Evolutionary conservation across 306 rosid species (phyloP).

Genomic region (Purshia tridentata): DNA sequence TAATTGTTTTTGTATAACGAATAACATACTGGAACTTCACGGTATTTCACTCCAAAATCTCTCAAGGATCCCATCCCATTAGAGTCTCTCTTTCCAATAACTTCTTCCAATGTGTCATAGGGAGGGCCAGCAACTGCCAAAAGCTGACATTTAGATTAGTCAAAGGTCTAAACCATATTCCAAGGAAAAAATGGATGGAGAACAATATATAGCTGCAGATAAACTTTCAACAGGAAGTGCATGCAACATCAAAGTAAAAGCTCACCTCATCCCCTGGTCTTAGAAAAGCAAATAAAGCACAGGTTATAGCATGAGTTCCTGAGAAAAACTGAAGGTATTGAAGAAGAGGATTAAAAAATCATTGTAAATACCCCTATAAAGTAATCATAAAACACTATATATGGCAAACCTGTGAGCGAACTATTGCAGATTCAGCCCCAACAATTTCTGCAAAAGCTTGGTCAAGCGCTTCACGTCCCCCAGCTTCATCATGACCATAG

Average conservation of each 20-base stretch:
- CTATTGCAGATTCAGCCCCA: constrained; percentile 89
- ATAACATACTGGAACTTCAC: constrained; percentile 81
- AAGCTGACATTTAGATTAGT: constrained; percentile 70
- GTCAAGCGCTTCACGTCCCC: constrained; percentile 95
- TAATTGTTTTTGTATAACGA: neutral
- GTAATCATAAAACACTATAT: neutral
- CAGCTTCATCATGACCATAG: constrained; percentile 97
- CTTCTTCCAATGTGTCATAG: constrained; percentile 91
- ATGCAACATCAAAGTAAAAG: constrained; percentile 18
- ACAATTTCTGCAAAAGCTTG: constrained; percentile 85
- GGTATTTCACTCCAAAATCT: constrained; percentile 85
- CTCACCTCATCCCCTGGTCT: constrained; percentile 97
- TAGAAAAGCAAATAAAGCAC: constrained; percentile 78
- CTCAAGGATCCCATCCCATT: constrained; percentile 81
- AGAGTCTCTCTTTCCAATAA: constrained; percentile 87
- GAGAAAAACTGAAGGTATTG: constrained; percentile 76
- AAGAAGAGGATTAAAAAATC: constrained; percentile 17
- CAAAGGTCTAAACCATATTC: constrained; percentile 43
- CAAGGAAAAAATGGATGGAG: constrained; percentile 14
- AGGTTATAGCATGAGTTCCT: constrained; percentile 95
- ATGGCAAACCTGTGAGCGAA: constrained; percentile 79
- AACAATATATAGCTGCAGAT: constrained; percentile 8
- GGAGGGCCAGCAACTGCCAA: constrained; percentile 99
- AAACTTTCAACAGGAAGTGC: constrained; percentile 19
- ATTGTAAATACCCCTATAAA: neutral